A percentile compares a stretch with the other conserved stretches of the same genome.
These are phyloP conservation scores for Elsinoe ampelina DNA, from an alignment of 2,329 filamentous ascomycete species.

Conservation along the genomic window DNA sequence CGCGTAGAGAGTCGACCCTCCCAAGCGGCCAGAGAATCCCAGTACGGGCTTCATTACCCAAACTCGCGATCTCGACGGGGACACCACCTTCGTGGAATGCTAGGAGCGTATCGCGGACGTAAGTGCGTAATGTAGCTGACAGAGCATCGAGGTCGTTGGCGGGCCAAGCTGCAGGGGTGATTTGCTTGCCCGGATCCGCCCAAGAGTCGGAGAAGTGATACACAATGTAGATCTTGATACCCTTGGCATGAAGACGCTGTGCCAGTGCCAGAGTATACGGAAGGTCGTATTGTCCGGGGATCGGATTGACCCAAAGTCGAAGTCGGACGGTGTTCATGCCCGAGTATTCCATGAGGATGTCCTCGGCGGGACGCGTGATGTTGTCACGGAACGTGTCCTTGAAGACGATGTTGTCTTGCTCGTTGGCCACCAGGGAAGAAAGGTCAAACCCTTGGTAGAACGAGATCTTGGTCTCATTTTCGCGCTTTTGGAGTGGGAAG, in stretches of 20 bases:
- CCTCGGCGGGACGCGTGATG: constrained; percentile 27
- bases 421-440: constrained; percentile 29
- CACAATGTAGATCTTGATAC: constrained; percentile 32
- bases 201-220: constrained; percentile 26
- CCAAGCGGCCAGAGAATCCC: constrained; percentile 33
- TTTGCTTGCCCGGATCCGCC: constrained; percentile 32
- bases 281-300: constrained; percentile 23
- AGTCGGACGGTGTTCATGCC: constrained; percentile 31
- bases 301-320: constrained; percentile 25
- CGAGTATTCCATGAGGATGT: constrained; percentile 26
- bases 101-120: constrained; percentile 30
- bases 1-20: constrained; percentile 27
- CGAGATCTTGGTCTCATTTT: constrained; percentile 14
- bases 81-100: constrained; percentile 34
- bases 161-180: constrained; percentile 29
- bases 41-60: constrained; percentile 32
- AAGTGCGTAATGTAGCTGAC: constrained; percentile 24
- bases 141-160: constrained; percentile 20
- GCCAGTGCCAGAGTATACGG: constrained; percentile 29
- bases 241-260: constrained; percentile 28
- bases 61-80: constrained; percentile 33
- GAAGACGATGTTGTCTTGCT: constrained; percentile 30
- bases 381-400: constrained; percentile 31
- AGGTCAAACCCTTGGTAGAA: constrained; percentile 34
- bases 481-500: not conserved